Conservation (phyloP, 108 stramenopile species). For the Skeletonema grethae region DNA sequence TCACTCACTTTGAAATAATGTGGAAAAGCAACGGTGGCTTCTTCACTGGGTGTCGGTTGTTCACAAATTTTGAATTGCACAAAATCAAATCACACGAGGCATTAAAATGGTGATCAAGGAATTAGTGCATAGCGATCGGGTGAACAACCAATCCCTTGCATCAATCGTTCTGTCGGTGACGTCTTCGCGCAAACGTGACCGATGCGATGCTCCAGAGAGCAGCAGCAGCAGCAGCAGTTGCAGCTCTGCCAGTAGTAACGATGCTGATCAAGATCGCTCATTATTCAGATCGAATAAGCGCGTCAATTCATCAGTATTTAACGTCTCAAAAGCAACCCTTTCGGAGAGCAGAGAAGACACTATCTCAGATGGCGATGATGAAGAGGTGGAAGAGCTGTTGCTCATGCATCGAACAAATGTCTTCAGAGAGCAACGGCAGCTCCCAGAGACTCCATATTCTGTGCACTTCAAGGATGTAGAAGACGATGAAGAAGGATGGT, state of each 20-base stretch:
- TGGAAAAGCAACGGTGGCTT: neutral
- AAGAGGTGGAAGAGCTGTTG: neutral
- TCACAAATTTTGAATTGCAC: slow-evolving; percentile 1
- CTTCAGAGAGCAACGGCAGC: neutral
- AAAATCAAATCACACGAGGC: neutral
- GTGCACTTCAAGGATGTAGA: neutral
- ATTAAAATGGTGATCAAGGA: neutral
- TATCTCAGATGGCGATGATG: neutral
- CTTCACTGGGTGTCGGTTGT: neutral
- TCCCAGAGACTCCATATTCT: slow-evolving; percentile 10
- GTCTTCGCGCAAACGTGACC: neutral
- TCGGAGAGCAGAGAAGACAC: slow-evolving; percentile 3
- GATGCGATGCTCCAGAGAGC: neutral
- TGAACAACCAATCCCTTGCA: neutral
- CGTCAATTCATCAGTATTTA: neutral
- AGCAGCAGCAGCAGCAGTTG: neutral
- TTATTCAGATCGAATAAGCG: slow-evolving; percentile 2
- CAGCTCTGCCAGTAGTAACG: neutral
- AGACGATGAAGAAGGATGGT: slow-evolving; percentile 1
- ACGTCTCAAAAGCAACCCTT: neutral
- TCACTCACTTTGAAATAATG: neutral
- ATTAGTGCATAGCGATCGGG: slow-evolving; percentile 8
- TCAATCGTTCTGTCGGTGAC: slow-evolving; percentile 1
- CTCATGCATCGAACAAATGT: neutral
- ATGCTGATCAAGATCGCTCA: neutral